Base-by-base conservation (phyloP, 345 rosid genomes). In the Draba incana region DNA sequence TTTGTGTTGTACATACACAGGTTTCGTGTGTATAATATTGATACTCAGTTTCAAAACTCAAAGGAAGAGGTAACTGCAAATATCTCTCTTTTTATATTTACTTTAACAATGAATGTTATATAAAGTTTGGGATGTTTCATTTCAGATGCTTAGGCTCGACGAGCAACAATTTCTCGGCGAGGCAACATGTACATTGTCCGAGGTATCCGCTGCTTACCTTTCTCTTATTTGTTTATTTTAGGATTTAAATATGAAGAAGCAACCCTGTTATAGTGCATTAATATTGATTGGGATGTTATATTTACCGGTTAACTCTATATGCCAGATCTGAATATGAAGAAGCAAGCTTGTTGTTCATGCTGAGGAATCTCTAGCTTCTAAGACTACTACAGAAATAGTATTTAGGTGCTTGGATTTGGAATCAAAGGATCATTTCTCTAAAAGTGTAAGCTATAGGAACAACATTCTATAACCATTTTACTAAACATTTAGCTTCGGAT, bases 141-240 rank as follows among this genome's bases (percentile, higher is more conserved):
- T 77, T 73, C 78, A 88, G 95, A 64, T 71, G 46, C 72, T 88
- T 41, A 79, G 83, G 76, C 76, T 88, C 61, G 77, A 84, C 13
- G 89, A 83, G 44, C 96, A 88, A 31, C 82, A 92, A 13, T 92
- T 92, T 76, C 78, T 92, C 45, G 98, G 94, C 24, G 92, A 92
- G 81, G 84, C 90, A 62, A 80, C 54, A 3, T 89, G 96, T 81
- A 74, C 81, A 73, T 82, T 89, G 38, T 84, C 92, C 0, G 85
- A 88, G 84, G 92, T 81, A 56, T 16, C 8, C n/a, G n/a, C n/a
- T n/a, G n/a, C n/a, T n/a, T n/a, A n/a, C n/a, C n/a, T n/a, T n/a
- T n/a, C n/a, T n/a, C n/a, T n/a, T n/a, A n/a, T n/a, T n/a, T n/a
- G n/a, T n/a, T n/a, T n/a, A n/a, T n/a, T n/a, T n/a, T n/a, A n/a